Percentiles rank a stretch among this genome's conserved stretches.
Conservation (phyloP, 78 protist genomes). For the Anaeramoeba flamelloides region DNA sequence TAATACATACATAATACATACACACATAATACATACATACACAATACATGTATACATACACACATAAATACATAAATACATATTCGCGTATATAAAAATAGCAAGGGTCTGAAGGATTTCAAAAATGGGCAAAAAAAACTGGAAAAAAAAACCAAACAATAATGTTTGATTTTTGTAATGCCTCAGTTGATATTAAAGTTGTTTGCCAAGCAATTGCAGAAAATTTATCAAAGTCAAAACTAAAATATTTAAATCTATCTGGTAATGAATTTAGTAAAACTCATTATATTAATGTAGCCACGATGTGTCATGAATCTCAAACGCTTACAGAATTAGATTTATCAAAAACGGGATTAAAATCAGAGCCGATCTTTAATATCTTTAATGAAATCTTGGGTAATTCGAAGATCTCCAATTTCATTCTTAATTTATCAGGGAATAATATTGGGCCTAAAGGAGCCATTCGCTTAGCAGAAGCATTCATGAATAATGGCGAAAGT, state of each 20-base stretch:
- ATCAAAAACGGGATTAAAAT: neutral
- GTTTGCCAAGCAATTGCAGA: neutral
- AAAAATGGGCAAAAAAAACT: neutral
- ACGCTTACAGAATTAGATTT: neutral
- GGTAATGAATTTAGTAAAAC: neutral
- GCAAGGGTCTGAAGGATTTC: neutral
- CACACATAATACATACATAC: too few species aligned
- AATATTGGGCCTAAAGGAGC: neutral
- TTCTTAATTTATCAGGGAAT: neutral
- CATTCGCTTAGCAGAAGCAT: neutral
- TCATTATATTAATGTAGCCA: neutral
- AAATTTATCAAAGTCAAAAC: neutral
- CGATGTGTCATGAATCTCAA: neutral
- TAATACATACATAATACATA: too few species aligned
- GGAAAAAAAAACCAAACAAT: neutral
- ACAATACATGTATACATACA: too few species aligned
- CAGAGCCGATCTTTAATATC: neutral
- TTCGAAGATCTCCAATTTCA: neutral
- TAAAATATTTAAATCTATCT: neutral
- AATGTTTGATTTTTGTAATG: neutral
- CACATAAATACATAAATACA: too few species aligned
- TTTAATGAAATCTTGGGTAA: neutral
- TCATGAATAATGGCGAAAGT: neutral
- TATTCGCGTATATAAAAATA: too few species aligned
- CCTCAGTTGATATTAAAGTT: neutral